These are phyloP conservation scores for Vanrija sp. DNA, from an alignment of 1,284 basidiomycete genomes.

Conservation along the genomic window DNA sequence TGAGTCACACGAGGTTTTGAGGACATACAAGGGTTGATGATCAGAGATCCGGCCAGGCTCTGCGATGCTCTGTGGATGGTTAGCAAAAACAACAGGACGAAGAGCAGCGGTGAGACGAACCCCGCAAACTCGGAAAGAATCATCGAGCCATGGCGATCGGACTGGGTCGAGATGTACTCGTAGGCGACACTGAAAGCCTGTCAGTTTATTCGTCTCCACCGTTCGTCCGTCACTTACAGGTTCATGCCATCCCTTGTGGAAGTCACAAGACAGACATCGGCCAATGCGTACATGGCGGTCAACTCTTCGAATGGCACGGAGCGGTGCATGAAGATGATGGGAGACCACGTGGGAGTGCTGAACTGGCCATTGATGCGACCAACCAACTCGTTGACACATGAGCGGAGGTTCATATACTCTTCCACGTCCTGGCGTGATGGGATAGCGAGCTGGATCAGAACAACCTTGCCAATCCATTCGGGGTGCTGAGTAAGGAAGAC, in stretches of 20 bases:
- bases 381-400: slow-evolving; percentile 95
- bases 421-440: slow-evolving; percentile 97
- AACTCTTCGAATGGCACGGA: slow-evolving; percentile 89
- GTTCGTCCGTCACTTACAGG: slow-evolving; percentile 47
- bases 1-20: background rate
- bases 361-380: slow-evolving; percentile 97
- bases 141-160: slow-evolving; percentile 88
- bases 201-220: background rate
- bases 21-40: slow-evolving; percentile 79
- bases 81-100: background rate
- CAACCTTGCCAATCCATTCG: slow-evolving; percentile 99
- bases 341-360: slow-evolving; percentile 98
- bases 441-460: slow-evolving; percentile 92
- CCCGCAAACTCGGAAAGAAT: slow-evolving; percentile 98
- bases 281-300: slow-evolving; percentile 91
- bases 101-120: background rate
- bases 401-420: slow-evolving; percentile 95
- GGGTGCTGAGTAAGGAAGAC: slow-evolving; percentile 95
- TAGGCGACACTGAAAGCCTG: slow-evolving; percentile 75
- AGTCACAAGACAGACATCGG: slow-evolving; percentile 93
- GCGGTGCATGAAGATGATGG: slow-evolving; percentile 98
- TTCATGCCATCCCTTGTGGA: slow-evolving; percentile 99
- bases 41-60: slow-evolving; percentile 84
- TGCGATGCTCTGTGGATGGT: slow-evolving; percentile 66
- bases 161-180: slow-evolving; percentile 96